phyloP scores from a whole-genome alignment of 73 alveolate species.

The Uronychia binucleata region DNA sequence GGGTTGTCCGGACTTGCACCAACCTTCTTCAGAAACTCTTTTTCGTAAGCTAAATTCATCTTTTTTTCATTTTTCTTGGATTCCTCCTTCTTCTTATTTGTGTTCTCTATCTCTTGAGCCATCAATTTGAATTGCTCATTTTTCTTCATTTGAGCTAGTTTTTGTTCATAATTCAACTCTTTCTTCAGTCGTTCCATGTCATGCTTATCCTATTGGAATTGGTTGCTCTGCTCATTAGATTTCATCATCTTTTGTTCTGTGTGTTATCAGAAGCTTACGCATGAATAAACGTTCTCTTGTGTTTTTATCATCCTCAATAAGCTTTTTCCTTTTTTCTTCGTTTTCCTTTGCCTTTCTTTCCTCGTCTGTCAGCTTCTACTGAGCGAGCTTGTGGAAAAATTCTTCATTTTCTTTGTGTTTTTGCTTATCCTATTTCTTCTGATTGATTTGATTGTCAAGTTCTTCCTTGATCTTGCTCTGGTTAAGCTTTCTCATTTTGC shows the following conservation, averaged over 20 bases:
- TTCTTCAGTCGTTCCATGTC: background rate
- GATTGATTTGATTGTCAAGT: background rate
- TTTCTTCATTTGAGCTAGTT: background rate
- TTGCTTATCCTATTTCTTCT: background rate
- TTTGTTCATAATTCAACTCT: background rate
- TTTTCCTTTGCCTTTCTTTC: background rate
- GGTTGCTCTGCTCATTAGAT: background rate
- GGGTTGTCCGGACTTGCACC: background rate
- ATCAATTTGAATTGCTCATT: background rate
- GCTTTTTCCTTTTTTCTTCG: background rate
- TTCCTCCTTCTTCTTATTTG: background rate
- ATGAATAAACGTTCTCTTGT: background rate
- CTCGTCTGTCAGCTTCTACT: background rate
- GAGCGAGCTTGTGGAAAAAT: background rate
- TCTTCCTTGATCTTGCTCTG: background rate
- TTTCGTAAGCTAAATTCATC: background rate
- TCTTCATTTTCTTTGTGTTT: background rate
- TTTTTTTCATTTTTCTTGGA: background rate
- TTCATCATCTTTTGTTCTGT: background rate
- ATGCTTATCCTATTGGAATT: background rate
- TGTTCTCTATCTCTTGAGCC: background rate
- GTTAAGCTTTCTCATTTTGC: background rate
- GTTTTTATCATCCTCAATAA: background rate
- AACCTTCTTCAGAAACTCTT: background rate
- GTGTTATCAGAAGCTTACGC: background rate